Base-by-base conservation (phyloP, 768 basidiomycete genomes). In the Trametes elegans region DNA sequence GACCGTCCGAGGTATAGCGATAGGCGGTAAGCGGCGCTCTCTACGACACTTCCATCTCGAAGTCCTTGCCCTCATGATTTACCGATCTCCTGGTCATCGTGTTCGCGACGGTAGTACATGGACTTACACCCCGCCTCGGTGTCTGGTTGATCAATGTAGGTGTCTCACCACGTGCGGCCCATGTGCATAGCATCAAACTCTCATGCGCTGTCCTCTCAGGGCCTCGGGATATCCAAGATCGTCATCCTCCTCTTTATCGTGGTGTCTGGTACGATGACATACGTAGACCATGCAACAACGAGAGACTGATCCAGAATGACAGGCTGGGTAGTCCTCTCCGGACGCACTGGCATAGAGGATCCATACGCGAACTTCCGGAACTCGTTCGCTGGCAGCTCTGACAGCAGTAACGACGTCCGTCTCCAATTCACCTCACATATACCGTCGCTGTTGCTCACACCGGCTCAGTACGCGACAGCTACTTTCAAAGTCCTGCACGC, bases 251-350 rank as follows among this genome's bases (percentile, higher is more conserved):
- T 79, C 14, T 75, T 84, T 52, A 66, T 87, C 39, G 76, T 82
- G 1, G 66, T 84, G 31, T 78, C 82, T 3, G 79, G 79, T 60
- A 43, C 2, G 60, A 41, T 35, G 34, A 35, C 13, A 5, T 6
- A 4, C 34, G n/a, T 35, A 11, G 3, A 35, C 13, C 13, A 6
- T 4, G 13, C n/a, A 4, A 35, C 34, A 4, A 35, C 34, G 34
- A 4, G n/a, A n/a, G n/a, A n/a, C n/a, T n/a, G n/a, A n/a, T 6
- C 11, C 6, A 13, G 5, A 6, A 5, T 14, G n/a, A 14, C 46
- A 74, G 82, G 83, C 3, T 79, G 82, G 71, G 80, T 80, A 16
- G 85, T 86, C 8, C 74, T 87, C 7, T 75, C 77, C 3, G 84
- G 83, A 0, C 58, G 74, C 47, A 84, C 82, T 1, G 72, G 71